Conservation (phyloP, 2,329 filamentous ascomycete species). For the Colletotrichum eremochloae region DNA sequence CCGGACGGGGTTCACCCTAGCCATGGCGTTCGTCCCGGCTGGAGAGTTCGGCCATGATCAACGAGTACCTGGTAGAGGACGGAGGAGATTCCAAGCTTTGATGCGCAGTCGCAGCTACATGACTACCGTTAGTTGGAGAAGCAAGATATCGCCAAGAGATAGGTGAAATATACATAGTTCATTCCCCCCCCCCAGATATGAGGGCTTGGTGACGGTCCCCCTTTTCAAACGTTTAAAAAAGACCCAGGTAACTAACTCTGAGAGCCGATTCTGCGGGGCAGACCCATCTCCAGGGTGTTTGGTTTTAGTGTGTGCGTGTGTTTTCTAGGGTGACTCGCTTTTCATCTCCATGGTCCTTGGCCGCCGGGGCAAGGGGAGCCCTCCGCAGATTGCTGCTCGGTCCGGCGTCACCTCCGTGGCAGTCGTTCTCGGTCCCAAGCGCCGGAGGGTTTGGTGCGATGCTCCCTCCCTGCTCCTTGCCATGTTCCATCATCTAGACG, state of each 20-base stretch:
- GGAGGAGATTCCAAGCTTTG: background rate
- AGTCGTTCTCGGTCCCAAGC: slow-evolving; percentile 6
- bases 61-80: background rate
- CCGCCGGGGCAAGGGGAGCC: background rate
- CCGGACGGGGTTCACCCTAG: slow-evolving; percentile 2
- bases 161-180: background rate
- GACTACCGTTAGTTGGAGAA: background rate
- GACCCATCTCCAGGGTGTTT: too few relatives aligned
- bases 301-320: too few relatives aligned
- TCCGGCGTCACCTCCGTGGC: slow-evolving; percentile 16
- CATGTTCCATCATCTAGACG: slow-evolving; percentile 12
- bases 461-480: slow-evolving; percentile 23
- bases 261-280: slow-evolving; percentile 22
- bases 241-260: background rate
- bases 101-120: slow-evolving; percentile 1
- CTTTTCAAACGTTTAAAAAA: slow-evolving; percentile 2
- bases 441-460: slow-evolving; percentile 3
- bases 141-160: background rate
- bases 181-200: too few relatives aligned
- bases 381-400: slow-evolving; percentile 8
- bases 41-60: background rate
- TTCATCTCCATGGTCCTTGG: background rate
- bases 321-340: background rate
- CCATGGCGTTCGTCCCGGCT: slow-evolving; percentile 2
- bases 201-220: background rate